Base-by-base conservation (phyloP, 2,329 filamentous ascomycete species). In the Aspergillus sp. region DNA sequence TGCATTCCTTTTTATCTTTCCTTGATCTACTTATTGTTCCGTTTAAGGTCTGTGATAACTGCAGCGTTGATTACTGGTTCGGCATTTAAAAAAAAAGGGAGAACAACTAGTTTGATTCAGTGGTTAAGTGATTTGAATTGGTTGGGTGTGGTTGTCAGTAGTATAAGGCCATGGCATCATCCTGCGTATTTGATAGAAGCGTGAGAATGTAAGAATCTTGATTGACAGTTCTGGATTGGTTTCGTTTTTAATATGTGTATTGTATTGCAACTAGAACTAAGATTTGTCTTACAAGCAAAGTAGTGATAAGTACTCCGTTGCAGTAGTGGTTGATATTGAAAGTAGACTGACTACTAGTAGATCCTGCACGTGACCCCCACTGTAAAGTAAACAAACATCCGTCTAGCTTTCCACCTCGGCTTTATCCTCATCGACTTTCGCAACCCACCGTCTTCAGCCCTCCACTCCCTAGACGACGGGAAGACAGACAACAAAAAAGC, bases 21-120 rank as follows among this genome's bases (percentile, higher is more conserved):
- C 54, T 54, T 54, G 59, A 36, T 60, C 56, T 52, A 42, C 36
- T 12, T n/a, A 16, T 42, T 42, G 36, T 42, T 42, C 11, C n/a
- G 7, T 42, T 42, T 16, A 16, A 50, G 57, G 54, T 62, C 55
- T 56, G 54, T 55, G 50, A 59, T 63, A 16, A 7, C 50, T 56
- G 58, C 54, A 56, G 36, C 12, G 14, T n/a, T 42, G 12, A 42
- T 42, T 64, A 63, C 57, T 67, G 65, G 63, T 67, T 58, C 67
- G 72, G 71, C 71, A 71, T 67, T 67, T 72, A 68, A 68, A 74
- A 49, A 73, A 73, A 71, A 65, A 71, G 68, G 63, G 67, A 61
- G 57, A 56, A 61, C 66, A 59, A 60, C 65, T 67, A 63, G 65
- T 71, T 71, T 68, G 69, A 68, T 71, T 68, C 65, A 64, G 67